Base-by-base conservation (phyloP, 345 rosid genomes). In the Ceriops zippeliana region DNA sequence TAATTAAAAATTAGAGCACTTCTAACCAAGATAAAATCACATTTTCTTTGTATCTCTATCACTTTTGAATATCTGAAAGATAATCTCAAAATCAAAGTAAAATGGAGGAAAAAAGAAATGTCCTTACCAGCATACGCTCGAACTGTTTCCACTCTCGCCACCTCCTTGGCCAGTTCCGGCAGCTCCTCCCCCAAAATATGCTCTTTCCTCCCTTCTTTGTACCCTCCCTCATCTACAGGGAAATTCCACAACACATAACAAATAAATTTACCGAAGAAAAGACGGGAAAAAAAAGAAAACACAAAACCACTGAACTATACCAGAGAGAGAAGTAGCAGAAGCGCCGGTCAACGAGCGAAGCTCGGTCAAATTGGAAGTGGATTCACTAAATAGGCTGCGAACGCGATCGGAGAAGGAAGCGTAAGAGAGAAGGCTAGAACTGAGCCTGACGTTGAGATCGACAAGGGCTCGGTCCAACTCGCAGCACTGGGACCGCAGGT, bases 111-210 rank as follows among this genome's bases (percentile, higher is more conserved):
- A n/a, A 26, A 19, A 65, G 24, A 58, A 16, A 49, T 56, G 35
- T 63, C 52, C 86, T 77, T 31, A 91, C 98, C 92, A 6, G 96
- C 93, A 79, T 93, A 93, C 21, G 82, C 88, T 49, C 95, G 81
- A 57, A 89, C 93, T 1, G 84, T 85, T 76, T 93, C 97, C 76
- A 93, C 90, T 74, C 90, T 81, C 13, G 96, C 88, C 65, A 93
- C 98, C 79, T 93, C 97, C 80, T 88, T 91, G 0, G 96, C 97
- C 71, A 93, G 68, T 15, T 81, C 84, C 2, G 92, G 92, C 70
- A 91, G 82, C 83, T 91, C 96, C 77, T 85, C 89, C 31, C 88
- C 90, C 75, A 87, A 73, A 62, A 86, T 70, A 65, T 76, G 68
- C 68, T 80, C 83, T 22, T 68, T 74, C 68, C 67, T 62, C 54